A percentile compares a stretch with the other conserved stretches of the same genome.
phyloP scores from a whole-genome alignment of 305 asterid genomes.

The Solanum hybrid region DNA sequence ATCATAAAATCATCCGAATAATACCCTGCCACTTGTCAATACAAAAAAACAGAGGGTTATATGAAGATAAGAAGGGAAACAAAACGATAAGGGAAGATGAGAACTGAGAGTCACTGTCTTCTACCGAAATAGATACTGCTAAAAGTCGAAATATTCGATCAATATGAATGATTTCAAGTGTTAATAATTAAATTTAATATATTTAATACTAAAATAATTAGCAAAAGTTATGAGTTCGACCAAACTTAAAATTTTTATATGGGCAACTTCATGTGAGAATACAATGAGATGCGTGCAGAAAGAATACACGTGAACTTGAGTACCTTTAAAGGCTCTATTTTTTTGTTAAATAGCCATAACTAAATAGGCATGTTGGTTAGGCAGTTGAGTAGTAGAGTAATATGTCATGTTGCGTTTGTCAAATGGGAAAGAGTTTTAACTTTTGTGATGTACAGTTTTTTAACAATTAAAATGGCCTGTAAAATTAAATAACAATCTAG shows the following conservation, averaged over 20 bases:
- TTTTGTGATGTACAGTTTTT: neutral
- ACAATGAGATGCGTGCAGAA: constrained; percentile 6
- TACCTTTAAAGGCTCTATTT: neutral
- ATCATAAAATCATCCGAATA: neutral
- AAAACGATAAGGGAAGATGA: neutral
- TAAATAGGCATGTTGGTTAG: neutral
- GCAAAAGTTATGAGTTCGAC: neutral
- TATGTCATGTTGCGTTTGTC: neutral
- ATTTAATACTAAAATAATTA: neutral
- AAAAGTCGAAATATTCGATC: neutral
- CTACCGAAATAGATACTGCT: neutral
- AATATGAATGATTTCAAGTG: neutral
- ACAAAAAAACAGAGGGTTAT: neutral
- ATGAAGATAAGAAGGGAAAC: neutral
- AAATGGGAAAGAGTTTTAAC: neutral
- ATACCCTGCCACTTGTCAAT: neutral
- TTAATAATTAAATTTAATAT: neutral
- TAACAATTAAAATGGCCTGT: neutral
- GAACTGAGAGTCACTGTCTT: neutral
- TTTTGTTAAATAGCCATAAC: neutral
- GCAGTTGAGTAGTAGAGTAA: neutral
- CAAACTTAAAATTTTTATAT: neutral
- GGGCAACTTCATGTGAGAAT: neutral
- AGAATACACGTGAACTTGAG: neutral
- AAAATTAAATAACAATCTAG: neutral